phyloP scores from a whole-genome alignment of 768 basidiomycete genomes.

The Hericium erinaceus region DNA sequence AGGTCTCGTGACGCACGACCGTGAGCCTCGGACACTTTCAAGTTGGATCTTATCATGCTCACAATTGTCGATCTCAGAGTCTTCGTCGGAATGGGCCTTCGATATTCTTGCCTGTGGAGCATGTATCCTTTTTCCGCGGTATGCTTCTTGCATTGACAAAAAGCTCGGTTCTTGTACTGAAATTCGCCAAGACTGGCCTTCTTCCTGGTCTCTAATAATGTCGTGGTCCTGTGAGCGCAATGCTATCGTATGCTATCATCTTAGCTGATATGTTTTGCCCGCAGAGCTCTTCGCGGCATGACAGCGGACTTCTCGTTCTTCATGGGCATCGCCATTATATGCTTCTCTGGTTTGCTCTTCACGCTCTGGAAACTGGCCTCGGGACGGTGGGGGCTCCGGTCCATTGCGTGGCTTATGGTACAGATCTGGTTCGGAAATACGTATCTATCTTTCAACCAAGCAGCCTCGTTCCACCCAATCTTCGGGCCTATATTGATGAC shows the following conservation, averaged over 20 bases:
- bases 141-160: background rate
- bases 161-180: background rate
- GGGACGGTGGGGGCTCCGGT: conserved; percentile 30
- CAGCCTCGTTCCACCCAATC: conserved; percentile 37
- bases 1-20: background rate
- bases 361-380: conserved; percentile 44
- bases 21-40: background rate
- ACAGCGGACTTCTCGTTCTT: conserved; percentile 72
- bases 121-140: conserved; percentile 81
- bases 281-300: conserved; percentile 74
- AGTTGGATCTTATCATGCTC: background rate
- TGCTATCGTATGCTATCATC: background rate
- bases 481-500: conserved; percentile 78
- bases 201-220: conserved; percentile 70
- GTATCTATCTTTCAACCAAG: conserved; percentile 40
- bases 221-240: conserved; percentile 58
- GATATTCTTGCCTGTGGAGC: conserved; percentile 80
- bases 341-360: conserved; percentile 70
- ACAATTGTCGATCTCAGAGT: background rate
- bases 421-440: conserved; percentile 85
- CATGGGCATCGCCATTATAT: conserved; percentile 64
- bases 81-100: conserved; percentile 56
- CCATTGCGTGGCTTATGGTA: conserved; percentile 76
- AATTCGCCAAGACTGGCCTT: conserved; percentile 51
- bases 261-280: too few relatives aligned